phyloP scores from a whole-genome alignment of 2,329 filamentous ascomycete genomes.

The Akanthomyces uredinophilus region DNA sequence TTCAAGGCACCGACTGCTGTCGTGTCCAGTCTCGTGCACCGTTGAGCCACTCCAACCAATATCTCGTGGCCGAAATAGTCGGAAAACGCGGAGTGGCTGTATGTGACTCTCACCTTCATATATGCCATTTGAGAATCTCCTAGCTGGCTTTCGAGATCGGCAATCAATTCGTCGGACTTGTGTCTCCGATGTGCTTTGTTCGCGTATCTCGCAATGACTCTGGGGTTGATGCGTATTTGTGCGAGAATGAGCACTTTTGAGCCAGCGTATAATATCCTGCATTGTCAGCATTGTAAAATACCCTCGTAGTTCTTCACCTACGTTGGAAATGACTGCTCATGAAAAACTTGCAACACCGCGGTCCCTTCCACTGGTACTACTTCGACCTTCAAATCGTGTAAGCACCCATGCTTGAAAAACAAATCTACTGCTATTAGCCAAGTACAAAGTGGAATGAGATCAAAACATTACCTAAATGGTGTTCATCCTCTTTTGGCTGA shows the following conservation, averaged over 20 bases:
- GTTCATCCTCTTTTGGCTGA: slow-evolving; percentile 7
- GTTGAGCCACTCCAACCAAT: slow-evolving; percentile 30
- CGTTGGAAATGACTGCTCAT: slow-evolving; percentile 39
- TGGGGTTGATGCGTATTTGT: slow-evolving; percentile 34
- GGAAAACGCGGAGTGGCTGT: slow-evolving; percentile 53
- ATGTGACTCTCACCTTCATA: slow-evolving; percentile 47
- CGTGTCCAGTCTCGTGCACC: slow-evolving; percentile 49
- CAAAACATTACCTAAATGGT: slow-evolving; percentile 6
- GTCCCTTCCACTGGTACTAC: slow-evolving; percentile 38
- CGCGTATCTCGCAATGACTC: slow-evolving; percentile 8
- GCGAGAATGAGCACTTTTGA: slow-evolving; percentile 46
- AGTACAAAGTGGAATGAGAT: background rate
- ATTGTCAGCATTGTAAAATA: background rate
- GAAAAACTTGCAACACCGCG: slow-evolving; percentile 41
- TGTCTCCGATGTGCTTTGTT: slow-evolving; percentile 27
- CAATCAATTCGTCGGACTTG: slow-evolving; percentile 51
- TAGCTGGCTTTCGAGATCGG: slow-evolving; percentile 53
- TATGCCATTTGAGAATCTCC: slow-evolving; percentile 45
- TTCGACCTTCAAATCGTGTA: slow-evolving; percentile 45
- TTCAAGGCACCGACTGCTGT: slow-evolving; percentile 46
- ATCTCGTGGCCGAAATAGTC: slow-evolving; percentile 23
- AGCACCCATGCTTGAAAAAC: slow-evolving; percentile 39
- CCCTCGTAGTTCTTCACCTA: slow-evolving; percentile 22
- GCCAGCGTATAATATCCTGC: slow-evolving; percentile 38
- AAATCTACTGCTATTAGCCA: slow-evolving; percentile 23